Base-by-base conservation (phyloP, 352 stramenopile genomes). In the Globisporangium acanthophoron region DNA sequence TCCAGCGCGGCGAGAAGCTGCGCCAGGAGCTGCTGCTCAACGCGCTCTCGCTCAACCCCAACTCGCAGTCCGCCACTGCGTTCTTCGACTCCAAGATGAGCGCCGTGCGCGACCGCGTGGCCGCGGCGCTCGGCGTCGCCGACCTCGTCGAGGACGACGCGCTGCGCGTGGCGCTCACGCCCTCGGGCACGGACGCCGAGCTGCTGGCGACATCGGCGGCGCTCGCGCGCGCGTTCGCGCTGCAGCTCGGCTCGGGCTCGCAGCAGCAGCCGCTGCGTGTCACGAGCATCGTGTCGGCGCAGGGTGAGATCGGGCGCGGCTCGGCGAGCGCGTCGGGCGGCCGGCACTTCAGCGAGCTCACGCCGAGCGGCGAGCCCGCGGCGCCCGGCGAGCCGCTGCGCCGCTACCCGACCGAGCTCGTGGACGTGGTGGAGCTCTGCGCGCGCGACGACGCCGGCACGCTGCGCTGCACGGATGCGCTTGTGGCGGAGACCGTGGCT, bases 171-270 rank as follows among this genome's bases (percentile, higher is more conserved):
- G 55, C 90, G 53, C 70, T 95, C 52, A 90, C 84, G 33, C 88
- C 88, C 4, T 96, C 88, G 0, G 88, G 88, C 39, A 93, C 86
- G 0, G 88, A 96, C 50, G 88, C 88, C 8, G 88, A 96, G 70
- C 74, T 95, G 18, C 58, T 96, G 20, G 85, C 87, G 16, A 92
- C 83, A 0, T 74, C 84, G 0, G 74, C 79, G 7, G 88, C 79
- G 12, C 70, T 93, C 43, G 73, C 84, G 1, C 74, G 87, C 44
- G 61, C 89, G 1, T 78, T 86, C 46, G 43, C 43, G 43, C 43
- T 24, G 6, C 43, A 48, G 43, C 43, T 48, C 43, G 72, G 0
- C 70, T 88, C 6, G 66, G 71, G 27, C 53, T 73, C 18, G 69
- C 20, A 64, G 72, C 16, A 59, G 58, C 33, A 37, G 33, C 33